Conservation (phyloP, 768 basidiomycete species). For the Mycena sanguinolenta region DNA sequence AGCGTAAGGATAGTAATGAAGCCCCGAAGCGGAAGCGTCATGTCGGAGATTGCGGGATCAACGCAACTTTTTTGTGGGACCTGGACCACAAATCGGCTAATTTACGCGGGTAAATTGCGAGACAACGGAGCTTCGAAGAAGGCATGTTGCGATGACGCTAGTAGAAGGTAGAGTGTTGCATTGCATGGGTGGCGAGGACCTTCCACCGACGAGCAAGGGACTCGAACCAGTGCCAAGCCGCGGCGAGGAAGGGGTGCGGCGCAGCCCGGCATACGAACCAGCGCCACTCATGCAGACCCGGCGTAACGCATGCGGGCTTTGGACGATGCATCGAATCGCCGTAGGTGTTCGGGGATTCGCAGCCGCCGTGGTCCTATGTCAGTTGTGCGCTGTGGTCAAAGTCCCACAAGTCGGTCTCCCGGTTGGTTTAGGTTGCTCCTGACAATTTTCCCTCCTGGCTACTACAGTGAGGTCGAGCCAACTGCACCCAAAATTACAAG, state of each 20-base stretch:
- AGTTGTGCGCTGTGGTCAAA: too few species aligned
- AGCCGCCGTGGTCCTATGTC: not conserved
- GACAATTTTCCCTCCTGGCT: too few species aligned
- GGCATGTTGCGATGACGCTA: not conserved
- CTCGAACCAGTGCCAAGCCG: not conserved
- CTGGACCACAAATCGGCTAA: not conserved
- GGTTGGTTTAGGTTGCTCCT: too few species aligned
- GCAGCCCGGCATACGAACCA: not conserved
- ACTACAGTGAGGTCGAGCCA: too few species aligned
- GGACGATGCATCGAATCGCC: not conserved
- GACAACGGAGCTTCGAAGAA: not conserved
- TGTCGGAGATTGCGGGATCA: not conserved
- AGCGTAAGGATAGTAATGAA: too few species aligned
- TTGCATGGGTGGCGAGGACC: not conserved
- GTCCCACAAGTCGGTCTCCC: too few species aligned
- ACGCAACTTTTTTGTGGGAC: not conserved
- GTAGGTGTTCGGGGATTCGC: not conserved
- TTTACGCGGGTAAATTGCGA: not conserved
- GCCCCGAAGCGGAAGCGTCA: too few species aligned
- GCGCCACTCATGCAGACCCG: not conserved
- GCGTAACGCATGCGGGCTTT: not conserved
- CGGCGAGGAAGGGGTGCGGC: not conserved
- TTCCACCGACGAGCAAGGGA: not conserved
- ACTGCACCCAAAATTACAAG: too few species aligned
- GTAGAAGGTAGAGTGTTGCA: too few species aligned